Evolutionary conservation across 1,284 basidiomycete genomes (phyloP), one percentile per base, ranked within the genome.

Genomic region (Ceraceosorus guamensis): DNA sequence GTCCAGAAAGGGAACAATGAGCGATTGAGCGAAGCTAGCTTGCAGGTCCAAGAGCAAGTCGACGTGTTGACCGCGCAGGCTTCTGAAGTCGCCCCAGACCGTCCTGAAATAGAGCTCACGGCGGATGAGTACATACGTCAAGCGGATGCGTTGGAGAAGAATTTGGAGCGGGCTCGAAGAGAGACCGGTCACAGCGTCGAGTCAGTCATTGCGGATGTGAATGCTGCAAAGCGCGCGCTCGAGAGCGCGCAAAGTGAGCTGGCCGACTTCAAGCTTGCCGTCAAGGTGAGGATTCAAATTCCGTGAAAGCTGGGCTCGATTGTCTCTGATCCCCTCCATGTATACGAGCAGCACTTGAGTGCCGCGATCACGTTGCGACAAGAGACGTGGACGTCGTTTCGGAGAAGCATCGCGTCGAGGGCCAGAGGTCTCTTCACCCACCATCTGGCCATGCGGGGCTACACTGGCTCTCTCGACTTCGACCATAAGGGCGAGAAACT

Each of bases 351-450:
- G 39, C 1, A 41, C 3, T 49, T 63, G n/a, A 49, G 81, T 64
- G 73, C 79, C 5, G 87, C 89, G 0, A 79, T 91, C 48, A 74
- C 80, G 14, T 70, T 80, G 11, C 88, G 92, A 30, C 77, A 86
- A 56, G 73, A 79, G 10, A 84, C 84, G 64, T 98, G 93, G 93
- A 82, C 87, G 56, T 84, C 87, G 52, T 92, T 95, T 80, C 84
- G 92, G 52, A 81, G 83, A 7, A 86, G 88, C 67, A 91, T 91
- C 60, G 86, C 90, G 8, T 79, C 89, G 30, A 85, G 90, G 5
- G 91, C 89, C 77, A 89, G 88, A 69, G 68, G 75, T n/a, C 83
- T 86, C 46, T 97, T 97, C 79, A 82, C 84, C 18, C 84, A 82
- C 68, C 85, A 93, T 75, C 84, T 96, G 16, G 83, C 84, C 24